Conservation (phyloP, 2,329 filamentous ascomycete genomes). For the Fusarium sp. region DNA sequence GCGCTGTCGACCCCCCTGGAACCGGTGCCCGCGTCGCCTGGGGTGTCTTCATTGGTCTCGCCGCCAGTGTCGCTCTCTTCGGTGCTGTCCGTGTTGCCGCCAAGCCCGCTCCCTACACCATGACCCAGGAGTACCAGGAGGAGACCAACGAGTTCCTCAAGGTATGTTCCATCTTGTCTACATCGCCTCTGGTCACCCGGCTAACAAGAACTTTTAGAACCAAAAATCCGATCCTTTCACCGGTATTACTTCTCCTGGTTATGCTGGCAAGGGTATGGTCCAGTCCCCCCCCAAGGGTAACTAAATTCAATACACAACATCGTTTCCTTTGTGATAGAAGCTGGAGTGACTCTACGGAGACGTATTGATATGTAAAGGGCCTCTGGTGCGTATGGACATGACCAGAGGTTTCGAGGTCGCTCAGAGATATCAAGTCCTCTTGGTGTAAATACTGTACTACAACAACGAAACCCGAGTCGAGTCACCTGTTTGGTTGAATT, state of each 20-base stretch:
- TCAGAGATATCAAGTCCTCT: conserved; percentile 41
- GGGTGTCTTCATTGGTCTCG: conserved; percentile 75
- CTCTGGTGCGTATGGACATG: conserved; percentile 39
- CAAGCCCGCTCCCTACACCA: conserved; percentile 78
- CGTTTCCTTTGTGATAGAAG: conserved; percentile 49
- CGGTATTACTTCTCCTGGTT: conserved; percentile 81
- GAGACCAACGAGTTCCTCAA: conserved; percentile 91
- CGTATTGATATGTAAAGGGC: conserved; percentile 47
- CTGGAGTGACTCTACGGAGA: conserved; percentile 42
- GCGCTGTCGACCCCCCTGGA: conserved; percentile 81
- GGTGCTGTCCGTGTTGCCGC: conserved; percentile 74
- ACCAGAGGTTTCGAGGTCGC: conserved; percentile 43
- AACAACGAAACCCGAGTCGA: conserved; percentile 50
- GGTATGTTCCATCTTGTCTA: conserved; percentile 57
- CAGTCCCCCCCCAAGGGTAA: conserved; percentile 69
- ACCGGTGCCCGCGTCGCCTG: conserved; percentile 81
- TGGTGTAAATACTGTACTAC: conserved; percentile 57
- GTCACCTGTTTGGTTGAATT: conserved; percentile 44
- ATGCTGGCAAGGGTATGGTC: conserved; percentile 79
- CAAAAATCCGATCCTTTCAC: conserved; percentile 89
- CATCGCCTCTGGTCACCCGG: not conserved
- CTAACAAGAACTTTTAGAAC: conserved; percentile 59
- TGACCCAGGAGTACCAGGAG: conserved; percentile 98
- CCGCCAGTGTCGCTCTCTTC: conserved; percentile 76
- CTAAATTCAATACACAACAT: conserved; percentile 48